phyloP scores from a whole-genome alignment of 148 eudicot genomes.

The Chenopodium berlandieri region DNA sequence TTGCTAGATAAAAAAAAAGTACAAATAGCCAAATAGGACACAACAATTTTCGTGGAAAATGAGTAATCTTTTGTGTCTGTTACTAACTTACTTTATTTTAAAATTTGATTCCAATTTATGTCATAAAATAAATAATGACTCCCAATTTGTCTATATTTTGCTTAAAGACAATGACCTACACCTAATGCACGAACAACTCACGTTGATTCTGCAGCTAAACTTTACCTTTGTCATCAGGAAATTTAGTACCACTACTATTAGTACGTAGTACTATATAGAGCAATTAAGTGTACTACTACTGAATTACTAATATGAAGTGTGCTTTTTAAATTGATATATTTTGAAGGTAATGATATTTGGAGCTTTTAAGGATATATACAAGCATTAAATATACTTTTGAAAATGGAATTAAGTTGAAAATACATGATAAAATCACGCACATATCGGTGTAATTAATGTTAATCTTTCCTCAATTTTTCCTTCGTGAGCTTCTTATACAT shows the following conservation, averaged over 20 bases:
- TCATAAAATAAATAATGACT: background rate
- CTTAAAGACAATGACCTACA: constrained; percentile 2
- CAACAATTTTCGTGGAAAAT: constrained; percentile 3
- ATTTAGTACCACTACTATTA: background rate
- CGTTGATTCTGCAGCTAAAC: constrained; percentile 8
- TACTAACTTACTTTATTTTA: background rate
- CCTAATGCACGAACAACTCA: constrained; percentile 19
- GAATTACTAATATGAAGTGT: too few species aligned
- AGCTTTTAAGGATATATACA: too few species aligned
- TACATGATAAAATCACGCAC: too few species aligned
- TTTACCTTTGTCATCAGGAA: background rate
- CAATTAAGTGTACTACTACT: too few species aligned
- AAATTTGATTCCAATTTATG: background rate
- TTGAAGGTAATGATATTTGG: too few species aligned
- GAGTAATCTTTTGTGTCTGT: background rate
- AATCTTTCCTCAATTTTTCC: too few species aligned
- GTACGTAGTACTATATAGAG: too few species aligned
- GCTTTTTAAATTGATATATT: too few species aligned
- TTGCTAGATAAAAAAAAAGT: background rate
- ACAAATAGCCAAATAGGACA: background rate
- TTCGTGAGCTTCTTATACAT: too few species aligned
- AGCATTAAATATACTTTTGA: too few species aligned
- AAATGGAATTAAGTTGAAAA: too few species aligned
- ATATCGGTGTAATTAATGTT: too few species aligned
- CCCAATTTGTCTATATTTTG: background rate